These are phyloP conservation scores for Pachyrhizus erosus DNA, from an alignment of 306 rosid genomes.

Conservation along the genomic window DNA sequence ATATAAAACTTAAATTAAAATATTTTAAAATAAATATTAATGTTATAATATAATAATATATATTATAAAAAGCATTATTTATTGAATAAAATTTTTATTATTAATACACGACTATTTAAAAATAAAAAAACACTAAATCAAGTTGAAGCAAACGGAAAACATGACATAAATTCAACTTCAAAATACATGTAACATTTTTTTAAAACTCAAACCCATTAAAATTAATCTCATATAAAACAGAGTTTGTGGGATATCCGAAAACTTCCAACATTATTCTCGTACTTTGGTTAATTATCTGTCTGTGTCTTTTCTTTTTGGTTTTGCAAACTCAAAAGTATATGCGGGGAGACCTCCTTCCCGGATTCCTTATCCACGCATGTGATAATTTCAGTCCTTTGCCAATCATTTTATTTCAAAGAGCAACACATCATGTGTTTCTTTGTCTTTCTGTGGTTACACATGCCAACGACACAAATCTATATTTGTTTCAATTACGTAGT, in stretches of 20 bases:
- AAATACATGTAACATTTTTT: no score
- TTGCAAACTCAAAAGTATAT: not conserved
- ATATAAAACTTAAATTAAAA: no score
- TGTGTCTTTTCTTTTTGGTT: not conserved
- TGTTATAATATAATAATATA: no score
- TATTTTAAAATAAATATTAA: no score
- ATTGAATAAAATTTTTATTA: no score
- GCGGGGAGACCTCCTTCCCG: slow-evolving; percentile 30
- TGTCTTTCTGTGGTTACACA: slow-evolving; percentile 39
- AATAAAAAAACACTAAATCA: no score
- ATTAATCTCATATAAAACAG: not conserved
- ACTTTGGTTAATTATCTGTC: not conserved
- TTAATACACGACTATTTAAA: no score
- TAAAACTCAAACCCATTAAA: not conserved
- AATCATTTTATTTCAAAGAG: slow-evolving; percentile 6
- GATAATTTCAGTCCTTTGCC: slow-evolving; percentile 34
- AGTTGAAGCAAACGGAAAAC: no score
- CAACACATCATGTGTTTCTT: slow-evolving; percentile 33
- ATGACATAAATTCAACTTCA: no score
- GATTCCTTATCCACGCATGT: slow-evolving; percentile 36
- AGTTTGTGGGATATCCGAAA: not conserved
- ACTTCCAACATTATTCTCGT: not conserved
- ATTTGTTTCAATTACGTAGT: slow-evolving; percentile 25
- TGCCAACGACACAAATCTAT: slow-evolving; percentile 38
- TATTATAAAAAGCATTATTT: no score